Percentiles rank a stretch among this genome's conserved stretches.
Evolutionary conservation across 257 asterid species (phyloP).

Genomic region (Solanum chmielewskii): DNA sequence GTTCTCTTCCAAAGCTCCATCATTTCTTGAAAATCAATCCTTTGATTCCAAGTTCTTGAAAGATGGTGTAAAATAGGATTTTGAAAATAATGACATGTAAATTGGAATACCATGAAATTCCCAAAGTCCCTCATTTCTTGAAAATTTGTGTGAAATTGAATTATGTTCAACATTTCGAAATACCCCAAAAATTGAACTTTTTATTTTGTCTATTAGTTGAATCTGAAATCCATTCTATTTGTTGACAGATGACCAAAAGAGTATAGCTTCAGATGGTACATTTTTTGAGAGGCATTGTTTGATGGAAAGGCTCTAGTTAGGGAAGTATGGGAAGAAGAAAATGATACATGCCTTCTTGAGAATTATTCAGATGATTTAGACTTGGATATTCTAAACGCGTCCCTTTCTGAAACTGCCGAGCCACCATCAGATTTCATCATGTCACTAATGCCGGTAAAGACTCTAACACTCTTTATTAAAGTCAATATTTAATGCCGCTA

Average conservation of each 20-base stretch:
- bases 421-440: conserved; percentile 54
- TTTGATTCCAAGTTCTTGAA: neutral
- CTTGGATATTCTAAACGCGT: conserved; percentile 41
- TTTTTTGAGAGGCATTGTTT: neutral
- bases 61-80: neutral
- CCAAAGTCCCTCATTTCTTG: neutral
- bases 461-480: too few relatives aligned
- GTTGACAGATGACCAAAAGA: neutral
- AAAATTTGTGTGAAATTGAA: too few relatives aligned
- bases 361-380: conserved; percentile 34
- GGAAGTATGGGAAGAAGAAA: conserved; percentile 57
- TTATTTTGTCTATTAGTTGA: neutral
- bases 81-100: neutral
- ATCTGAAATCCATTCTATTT: neutral
- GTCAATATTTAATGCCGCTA: too few relatives aligned
- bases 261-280: neutral
- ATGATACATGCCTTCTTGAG: conserved; percentile 44
- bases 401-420: conserved; percentile 39
- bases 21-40: neutral
- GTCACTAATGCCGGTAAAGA: conserved; percentile 7
- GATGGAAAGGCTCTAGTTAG: conserved; percentile 3
- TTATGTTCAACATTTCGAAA: neutral
- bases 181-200: neutral
- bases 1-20: neutral
- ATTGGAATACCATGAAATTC: neutral